Conservation (phyloP, 163 green algal genomes). For the Scenedesmus sp. region DNA sequence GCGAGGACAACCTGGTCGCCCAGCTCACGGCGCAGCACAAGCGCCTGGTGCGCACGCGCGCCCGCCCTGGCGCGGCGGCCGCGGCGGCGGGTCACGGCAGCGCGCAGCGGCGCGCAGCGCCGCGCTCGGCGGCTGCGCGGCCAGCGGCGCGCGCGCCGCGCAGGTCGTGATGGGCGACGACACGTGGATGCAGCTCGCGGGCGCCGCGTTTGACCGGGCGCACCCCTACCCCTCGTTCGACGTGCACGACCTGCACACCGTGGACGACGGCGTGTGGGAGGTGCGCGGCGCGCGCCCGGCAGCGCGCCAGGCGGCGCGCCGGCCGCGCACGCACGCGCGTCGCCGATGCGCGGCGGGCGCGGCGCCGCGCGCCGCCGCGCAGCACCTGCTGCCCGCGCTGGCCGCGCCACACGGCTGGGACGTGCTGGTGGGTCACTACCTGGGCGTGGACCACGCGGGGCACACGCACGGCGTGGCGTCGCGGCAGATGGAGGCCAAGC, state of each 20-base stretch:
- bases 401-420: slow-evolving; percentile 73
- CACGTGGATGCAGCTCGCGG: slow-evolving; percentile 92
- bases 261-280: slow-evolving; percentile 85
- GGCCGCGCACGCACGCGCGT: not conserved
- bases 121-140: too few relatives aligned
- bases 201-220: slow-evolving; percentile 58
- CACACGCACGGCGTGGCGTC: slow-evolving; percentile 81
- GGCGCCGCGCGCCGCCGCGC: not conserved
- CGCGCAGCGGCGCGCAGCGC: too few relatives aligned
- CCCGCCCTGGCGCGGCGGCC: not conserved
- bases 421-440: slow-evolving; percentile 91
- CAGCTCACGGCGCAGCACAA: slow-evolving; percentile 71
- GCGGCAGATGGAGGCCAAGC: slow-evolving; percentile 77
- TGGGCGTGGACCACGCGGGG: slow-evolving; percentile 95
- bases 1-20: slow-evolving; percentile 92
- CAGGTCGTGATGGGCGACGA: slow-evolving; percentile 90
- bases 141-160: too few relatives aligned
- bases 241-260: slow-evolving; percentile 93
- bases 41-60: slow-evolving; percentile 53
- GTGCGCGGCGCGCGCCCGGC: not conserved
- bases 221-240: slow-evolving; percentile 92
- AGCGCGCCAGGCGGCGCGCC: not conserved
- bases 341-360: not conserved
- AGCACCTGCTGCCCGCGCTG: slow-evolving; percentile 53
- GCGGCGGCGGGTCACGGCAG: too few relatives aligned